phyloP scores from a whole-genome alignment of 169 alveolate genomes.

The Babesia gibsoni region DNA sequence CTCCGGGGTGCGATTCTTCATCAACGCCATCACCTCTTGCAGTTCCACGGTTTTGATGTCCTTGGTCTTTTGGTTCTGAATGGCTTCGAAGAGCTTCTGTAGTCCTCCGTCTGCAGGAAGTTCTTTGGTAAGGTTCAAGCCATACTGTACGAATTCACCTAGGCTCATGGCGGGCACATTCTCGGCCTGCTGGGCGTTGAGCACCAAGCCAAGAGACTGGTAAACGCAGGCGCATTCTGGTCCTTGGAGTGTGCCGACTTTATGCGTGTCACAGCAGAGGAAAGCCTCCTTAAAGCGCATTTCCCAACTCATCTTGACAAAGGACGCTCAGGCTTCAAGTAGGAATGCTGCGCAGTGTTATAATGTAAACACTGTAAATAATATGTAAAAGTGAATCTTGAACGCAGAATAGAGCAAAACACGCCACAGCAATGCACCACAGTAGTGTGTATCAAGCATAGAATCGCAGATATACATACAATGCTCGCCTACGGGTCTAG shows the following conservation, averaged over 20 bases:
- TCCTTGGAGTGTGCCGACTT: slow-evolving; percentile 8
- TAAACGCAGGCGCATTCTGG: slow-evolving; percentile 13
- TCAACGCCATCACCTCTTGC: slow-evolving; percentile 41
- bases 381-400: not conserved
- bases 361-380: not conserved
- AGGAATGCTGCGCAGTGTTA: not conserved
- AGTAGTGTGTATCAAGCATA: not conserved
- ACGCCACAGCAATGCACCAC: slow-evolving; percentile 31
- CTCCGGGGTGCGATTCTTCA: slow-evolving; percentile 32
- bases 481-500: too few species aligned
- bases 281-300: slow-evolving; percentile 21
- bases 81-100: slow-evolving; percentile 25
- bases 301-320: slow-evolving; percentile 17
- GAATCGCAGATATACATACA: too few species aligned
- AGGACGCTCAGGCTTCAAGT: not conserved
- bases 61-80: slow-evolving; percentile 20
- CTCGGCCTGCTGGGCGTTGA: slow-evolving; percentile 9
- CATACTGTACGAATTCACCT: slow-evolving; percentile 36
- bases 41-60: slow-evolving; percentile 43
- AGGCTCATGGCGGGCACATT: slow-evolving; percentile 39
- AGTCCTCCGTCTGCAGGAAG: slow-evolving; percentile 52
- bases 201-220: slow-evolving; percentile 61
- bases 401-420: not conserved
- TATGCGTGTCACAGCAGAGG: slow-evolving; percentile 33
- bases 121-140: slow-evolving; percentile 31